These are phyloP conservation scores for Cercophora samala DNA, from an alignment of 495 filamentous ascomycete genomes.

Conservation along the genomic window DNA sequence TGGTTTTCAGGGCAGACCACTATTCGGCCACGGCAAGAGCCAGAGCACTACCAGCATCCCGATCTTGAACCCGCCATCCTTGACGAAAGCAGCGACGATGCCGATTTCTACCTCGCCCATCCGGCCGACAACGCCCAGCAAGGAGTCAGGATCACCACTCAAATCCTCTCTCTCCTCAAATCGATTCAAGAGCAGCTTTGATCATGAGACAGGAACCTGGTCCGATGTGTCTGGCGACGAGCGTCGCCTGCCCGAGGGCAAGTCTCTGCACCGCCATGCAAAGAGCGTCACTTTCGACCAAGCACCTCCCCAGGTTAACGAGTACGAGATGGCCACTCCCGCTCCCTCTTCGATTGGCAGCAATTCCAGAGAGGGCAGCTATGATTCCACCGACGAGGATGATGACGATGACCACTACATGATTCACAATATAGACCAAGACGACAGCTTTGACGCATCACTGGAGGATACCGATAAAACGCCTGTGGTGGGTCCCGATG, in stretches of 20 bases:
- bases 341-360: slow-evolving; percentile 86
- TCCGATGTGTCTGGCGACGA: slow-evolving; percentile 59
- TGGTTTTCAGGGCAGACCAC: slow-evolving; percentile 43
- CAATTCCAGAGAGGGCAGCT: slow-evolving; percentile 85
- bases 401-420: slow-evolving; percentile 66
- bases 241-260: slow-evolving; percentile 52
- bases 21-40: slow-evolving; percentile 40
- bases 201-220: slow-evolving; percentile 68
- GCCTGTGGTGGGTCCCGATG: slow-evolving; percentile 91
- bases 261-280: slow-evolving; percentile 68
- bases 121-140: slow-evolving; percentile 60
- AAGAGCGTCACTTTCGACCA: slow-evolving; percentile 97
- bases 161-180: slow-evolving; percentile 79
- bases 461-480: slow-evolving; percentile 96
- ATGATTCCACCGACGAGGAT: slow-evolving; percentile 76
- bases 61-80: slow-evolving; percentile 35
- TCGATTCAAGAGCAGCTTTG: slow-evolving; percentile 69
- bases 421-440: slow-evolving; percentile 61
- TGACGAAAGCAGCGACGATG: background rate
- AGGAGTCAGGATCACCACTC: slow-evolving; percentile 69
- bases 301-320: slow-evolving; percentile 88
- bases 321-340: slow-evolving; percentile 96
- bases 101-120: slow-evolving; percentile 25
- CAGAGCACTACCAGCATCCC: slow-evolving; percentile 51
- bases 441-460: slow-evolving; percentile 91